Base-by-base conservation (phyloP, 1,284 basidiomycete genomes). In the Boletus sp. region DNA sequence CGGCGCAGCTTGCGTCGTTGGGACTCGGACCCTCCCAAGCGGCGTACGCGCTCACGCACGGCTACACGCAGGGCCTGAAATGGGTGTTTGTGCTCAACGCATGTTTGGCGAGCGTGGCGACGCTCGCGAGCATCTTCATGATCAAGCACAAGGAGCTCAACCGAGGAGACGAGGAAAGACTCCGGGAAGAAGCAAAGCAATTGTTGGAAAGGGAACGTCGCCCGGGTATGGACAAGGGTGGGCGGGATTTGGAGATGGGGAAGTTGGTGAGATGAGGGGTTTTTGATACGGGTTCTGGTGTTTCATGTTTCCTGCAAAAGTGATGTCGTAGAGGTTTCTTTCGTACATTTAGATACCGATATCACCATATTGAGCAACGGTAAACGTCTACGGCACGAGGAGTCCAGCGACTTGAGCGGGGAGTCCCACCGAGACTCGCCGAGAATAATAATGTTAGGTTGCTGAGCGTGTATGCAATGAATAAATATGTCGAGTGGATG, bases 111-210 rank as follows among this genome's bases (percentile, higher is more conserved):
- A 14, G 40, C 50, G 33, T 58, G 3, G 56, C 50, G 23, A 28
- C 23, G 30, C 19, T 53, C 19, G 19, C 6, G 4, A 44, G 48
- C 49, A 27, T 57, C 44, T 48, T 58, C 27, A 53, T 58, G 56
- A 54, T 58, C 50, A 58, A 38, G 35, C 56, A 53, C 28, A 37
- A 46, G 31, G 33, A 58, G 10, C 56, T 58, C 6, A 8, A 19
- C 8, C 40, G 56, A 25, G 56, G n/a, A 21, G 56, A 58, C 38
- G 50, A 58, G 19, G 49, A 46, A 3, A 52, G 6, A 27, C 49
- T 57, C 17, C 25, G 50, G 16, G 50, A 28, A 19, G 50, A 52
- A 6, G 56, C 31, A 5, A 56, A 33, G 13, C 55, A 3, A 28
- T 13, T 49, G 27, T 48, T 30, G n/a, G 25, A 30, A 37, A 30